phyloP scores from a whole-genome alignment of 139 green algal species.

The Chlorella sp. region DNA sequence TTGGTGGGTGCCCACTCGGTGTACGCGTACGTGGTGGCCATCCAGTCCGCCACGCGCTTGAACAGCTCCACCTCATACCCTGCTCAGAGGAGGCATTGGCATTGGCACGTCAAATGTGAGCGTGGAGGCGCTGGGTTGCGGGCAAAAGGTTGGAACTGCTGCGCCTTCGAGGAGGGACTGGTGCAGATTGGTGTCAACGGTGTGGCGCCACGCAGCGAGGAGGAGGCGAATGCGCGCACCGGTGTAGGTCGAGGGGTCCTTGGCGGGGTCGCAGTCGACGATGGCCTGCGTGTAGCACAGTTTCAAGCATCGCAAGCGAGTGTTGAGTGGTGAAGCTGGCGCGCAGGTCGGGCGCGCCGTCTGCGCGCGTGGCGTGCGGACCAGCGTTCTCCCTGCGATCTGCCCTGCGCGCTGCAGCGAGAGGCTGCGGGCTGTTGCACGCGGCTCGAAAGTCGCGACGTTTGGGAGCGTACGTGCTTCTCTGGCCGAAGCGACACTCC shows the following conservation, averaged over 20 bases:
- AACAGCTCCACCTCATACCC: constrained; percentile 6
- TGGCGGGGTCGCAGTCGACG: background rate
- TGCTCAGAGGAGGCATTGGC: too few species aligned
- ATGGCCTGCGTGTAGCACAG: background rate
- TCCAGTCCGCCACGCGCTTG: too few species aligned
- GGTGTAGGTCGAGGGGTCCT: background rate
- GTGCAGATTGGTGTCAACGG: background rate
- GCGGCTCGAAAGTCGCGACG: background rate
- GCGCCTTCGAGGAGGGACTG: background rate
- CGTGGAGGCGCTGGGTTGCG: background rate
- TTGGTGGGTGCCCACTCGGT: background rate
- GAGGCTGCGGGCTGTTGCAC: background rate
- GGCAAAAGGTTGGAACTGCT: background rate
- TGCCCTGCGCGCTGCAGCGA: too few species aligned
- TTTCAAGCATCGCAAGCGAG: too few species aligned
- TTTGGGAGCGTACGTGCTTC: too few species aligned
- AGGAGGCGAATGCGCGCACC: background rate
- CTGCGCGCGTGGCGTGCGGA: too few species aligned
- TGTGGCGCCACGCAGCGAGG: background rate
- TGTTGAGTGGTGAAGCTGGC: too few species aligned
- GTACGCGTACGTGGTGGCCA: background rate
- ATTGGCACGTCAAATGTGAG: background rate
- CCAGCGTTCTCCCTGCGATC: background rate
- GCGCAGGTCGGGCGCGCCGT: too few species aligned
- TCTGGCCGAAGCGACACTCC: too few species aligned